Percentiles rank a stretch among this genome's conserved stretches.
These are phyloP conservation scores for Elsinoe fawcettii DNA, from an alignment of 2,329 filamentous ascomycete species.

Conservation along the genomic window DNA sequence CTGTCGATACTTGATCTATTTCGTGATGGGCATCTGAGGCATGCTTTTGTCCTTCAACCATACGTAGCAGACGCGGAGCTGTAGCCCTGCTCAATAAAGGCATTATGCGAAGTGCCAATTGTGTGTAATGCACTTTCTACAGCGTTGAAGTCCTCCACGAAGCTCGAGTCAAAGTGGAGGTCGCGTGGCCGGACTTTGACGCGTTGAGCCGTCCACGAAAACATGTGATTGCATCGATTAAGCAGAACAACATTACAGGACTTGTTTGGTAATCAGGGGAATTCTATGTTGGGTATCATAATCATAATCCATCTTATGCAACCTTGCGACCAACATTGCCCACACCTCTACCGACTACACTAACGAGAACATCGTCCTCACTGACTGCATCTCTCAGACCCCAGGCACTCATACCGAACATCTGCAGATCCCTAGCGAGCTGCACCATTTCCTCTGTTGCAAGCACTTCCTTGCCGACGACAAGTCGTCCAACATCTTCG, in stretches of 20 bases:
- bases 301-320: conserved; percentile 32
- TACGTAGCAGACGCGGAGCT: conserved; percentile 1
- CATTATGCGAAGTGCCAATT: background rate
- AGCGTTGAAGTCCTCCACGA: background rate
- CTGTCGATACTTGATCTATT: background rate
- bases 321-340: conserved; percentile 94
- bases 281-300: conserved; percentile 19
- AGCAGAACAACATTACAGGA: background rate
- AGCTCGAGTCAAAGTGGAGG: conserved; percentile 1
- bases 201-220: background rate
- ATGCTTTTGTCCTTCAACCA: background rate
- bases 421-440: conserved; percentile 73
- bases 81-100: background rate
- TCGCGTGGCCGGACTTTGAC: background rate
- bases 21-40: conserved; percentile 9
- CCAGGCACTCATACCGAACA: conserved; percentile 88
- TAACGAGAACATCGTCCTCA: conserved; percentile 67
- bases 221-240: too few relatives aligned
- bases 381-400: conserved; percentile 66
- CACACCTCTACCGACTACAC: conserved; percentile 85
- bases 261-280: background rate
- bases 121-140: background rate
- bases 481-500: conserved; percentile 84
- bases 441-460: conserved; percentile 72
- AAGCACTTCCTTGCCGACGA: conserved; percentile 72